phyloP scores from a whole-genome alignment of 2,329 filamentous ascomycete genomes.

The Ophiostoma quercus region DNA sequence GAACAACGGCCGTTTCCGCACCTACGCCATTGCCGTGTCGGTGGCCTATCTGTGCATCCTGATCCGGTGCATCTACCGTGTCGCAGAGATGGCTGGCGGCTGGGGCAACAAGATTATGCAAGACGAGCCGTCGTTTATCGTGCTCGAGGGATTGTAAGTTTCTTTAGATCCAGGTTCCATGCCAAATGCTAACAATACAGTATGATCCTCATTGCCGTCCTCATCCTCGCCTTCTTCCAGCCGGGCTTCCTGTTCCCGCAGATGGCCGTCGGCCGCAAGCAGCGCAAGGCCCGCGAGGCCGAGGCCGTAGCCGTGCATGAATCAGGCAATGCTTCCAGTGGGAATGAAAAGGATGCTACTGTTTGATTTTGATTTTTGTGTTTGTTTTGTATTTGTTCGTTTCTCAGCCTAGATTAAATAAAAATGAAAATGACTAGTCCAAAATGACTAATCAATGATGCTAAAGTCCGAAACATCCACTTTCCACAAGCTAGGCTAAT shows the following conservation, averaged over 20 bases:
- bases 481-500: neutral
- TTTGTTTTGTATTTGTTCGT: neutral
- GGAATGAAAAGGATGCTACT: neutral
- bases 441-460: neutral
- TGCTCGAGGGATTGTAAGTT: constrained; percentile 49
- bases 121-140: constrained; percentile 54
- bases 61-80: constrained; percentile 50
- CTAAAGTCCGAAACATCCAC: neutral
- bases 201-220: constrained; percentile 47
- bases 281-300: constrained; percentile 19
- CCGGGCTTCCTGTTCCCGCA: constrained; percentile 52
- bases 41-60: constrained; percentile 45
- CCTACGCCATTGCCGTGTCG: constrained; percentile 42
- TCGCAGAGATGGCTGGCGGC: constrained; percentile 59
- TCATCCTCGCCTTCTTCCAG: constrained; percentile 49
- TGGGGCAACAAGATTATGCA: constrained; percentile 62
- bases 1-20: constrained; percentile 40
- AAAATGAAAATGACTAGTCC: neutral
- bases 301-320: neutral
- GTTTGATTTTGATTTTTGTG: neutral
- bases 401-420: neutral
- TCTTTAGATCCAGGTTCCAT: too few relatives aligned
- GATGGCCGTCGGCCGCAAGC: constrained; percentile 38
- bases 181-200: neutral
- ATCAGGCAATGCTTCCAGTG: neutral